Percentiles rank a stretch among this genome's conserved stretches.
Evolutionary conservation across 2,329 filamentous ascomycete species (phyloP).

Genomic region (Didymella keratinophila): DNA sequence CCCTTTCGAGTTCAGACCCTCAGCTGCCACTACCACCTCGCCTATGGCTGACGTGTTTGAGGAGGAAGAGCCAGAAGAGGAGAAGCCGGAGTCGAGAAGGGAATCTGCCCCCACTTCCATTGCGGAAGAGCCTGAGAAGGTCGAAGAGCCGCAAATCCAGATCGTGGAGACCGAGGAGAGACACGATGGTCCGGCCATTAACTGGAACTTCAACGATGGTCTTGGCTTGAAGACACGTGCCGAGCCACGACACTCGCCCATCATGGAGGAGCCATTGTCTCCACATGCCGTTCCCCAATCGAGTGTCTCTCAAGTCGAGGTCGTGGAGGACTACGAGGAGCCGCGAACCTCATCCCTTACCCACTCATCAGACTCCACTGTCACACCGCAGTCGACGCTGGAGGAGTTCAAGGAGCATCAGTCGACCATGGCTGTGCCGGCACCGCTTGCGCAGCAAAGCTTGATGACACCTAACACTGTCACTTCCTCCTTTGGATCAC

Average conservation of each 20-base stretch:
- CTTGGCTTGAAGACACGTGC: constrained; percentile 44
- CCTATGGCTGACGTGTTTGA: constrained; percentile 89
- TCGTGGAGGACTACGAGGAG: constrained; percentile 58
- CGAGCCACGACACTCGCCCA: constrained; percentile 22
- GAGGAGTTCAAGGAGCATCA: constrained; percentile 49
- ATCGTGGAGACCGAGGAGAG: constrained; percentile 55
- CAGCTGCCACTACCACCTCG: constrained; percentile 65
- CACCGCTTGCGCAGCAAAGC: constrained; percentile 54
- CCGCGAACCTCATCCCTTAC: constrained; percentile 58
- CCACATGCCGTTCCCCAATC: constrained; percentile 34
- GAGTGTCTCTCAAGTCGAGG: constrained; percentile 49
- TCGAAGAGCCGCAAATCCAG: constrained; percentile 54
- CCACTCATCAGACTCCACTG: constrained; percentile 60
- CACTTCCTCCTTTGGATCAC: constrained; percentile 68
- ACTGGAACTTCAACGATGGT: constrained; percentile 54
- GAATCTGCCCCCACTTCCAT: constrained; percentile 20
- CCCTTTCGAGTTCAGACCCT: constrained; percentile 69
- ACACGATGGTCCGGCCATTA: constrained; percentile 52
- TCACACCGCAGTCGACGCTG: constrained; percentile 45
- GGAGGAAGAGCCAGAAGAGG: constrained; percentile 74
- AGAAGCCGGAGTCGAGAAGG: constrained; percentile 40
- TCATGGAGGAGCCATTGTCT: constrained; percentile 35
- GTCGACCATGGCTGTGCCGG: constrained; percentile 47
- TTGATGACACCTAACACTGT: constrained; percentile 71
- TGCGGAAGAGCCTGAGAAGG: constrained; percentile 48